Evolutionary conservation across 2,329 filamentous ascomycete species (phyloP).

Genomic region (Clonostachys sp.): DNA sequence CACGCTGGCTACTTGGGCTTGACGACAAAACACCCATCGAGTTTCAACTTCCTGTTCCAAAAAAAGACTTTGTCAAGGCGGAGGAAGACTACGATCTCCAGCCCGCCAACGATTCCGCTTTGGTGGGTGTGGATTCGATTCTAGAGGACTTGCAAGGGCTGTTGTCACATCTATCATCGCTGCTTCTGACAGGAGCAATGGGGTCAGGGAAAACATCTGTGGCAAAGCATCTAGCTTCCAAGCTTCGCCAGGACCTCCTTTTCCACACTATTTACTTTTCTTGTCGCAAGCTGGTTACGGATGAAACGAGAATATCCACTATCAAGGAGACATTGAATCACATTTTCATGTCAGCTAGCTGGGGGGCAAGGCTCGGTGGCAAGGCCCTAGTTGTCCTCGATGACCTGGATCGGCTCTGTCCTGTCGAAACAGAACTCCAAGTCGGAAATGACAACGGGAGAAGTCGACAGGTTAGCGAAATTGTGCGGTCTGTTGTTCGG

Average conservation of each 20-base stretch:
- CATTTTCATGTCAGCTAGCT: conserved; percentile 83
- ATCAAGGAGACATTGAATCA: conserved; percentile 86
- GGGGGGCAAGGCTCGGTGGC: conserved; percentile 85
- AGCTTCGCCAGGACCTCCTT: conserved; percentile 65
- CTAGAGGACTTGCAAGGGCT: conserved; percentile 70
- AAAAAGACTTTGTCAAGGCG: conserved; percentile 56
- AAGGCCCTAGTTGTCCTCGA: conserved; percentile 83
- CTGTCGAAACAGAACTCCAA: conserved; percentile 89
- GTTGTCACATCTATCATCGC: conserved; percentile 80
- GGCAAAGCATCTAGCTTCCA: conserved; percentile 69
- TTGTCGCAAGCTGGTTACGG: conserved; percentile 81
- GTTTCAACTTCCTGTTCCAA: conserved; percentile 68
- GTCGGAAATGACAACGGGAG: conserved; percentile 90
- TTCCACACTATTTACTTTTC: conserved; percentile 84
- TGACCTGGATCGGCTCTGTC: conserved; percentile 89
- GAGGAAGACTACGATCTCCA: conserved; percentile 47
- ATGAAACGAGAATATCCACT: conserved; percentile 83
- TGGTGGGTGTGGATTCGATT: conserved; percentile 82
- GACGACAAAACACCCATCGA: conserved; percentile 72
- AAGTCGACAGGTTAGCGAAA: conserved; percentile 88
- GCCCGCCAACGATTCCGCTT: conserved; percentile 48
- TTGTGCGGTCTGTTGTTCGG: conserved; percentile 74
- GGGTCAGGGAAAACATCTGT: conserved; percentile 88
- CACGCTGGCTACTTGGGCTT: conserved; percentile 71
- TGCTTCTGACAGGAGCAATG: conserved; percentile 82